Base-by-base conservation (phyloP, 257 asterid species). In the Primulina eburnea region DNA sequence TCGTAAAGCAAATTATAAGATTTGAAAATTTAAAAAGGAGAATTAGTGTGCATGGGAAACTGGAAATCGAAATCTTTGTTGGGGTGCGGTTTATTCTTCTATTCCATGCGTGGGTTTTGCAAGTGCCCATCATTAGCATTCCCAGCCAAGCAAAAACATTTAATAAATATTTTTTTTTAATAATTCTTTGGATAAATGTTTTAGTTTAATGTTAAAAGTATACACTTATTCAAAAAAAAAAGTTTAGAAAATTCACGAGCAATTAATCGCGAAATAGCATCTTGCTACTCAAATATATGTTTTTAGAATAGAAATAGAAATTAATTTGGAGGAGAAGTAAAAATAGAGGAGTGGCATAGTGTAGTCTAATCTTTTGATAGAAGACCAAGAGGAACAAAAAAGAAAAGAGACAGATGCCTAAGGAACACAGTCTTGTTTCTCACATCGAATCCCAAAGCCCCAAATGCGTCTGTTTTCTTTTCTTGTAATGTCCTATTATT, bases 361-460 rank as follows among this genome's bases (percentile, higher is more conserved):
- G 75, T 35, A 73, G 83, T 85, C 93, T 57, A 73, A 63, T 82
- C 85, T 78, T 2, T 43, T 5, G 34, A 20, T 73, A 73, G 82
- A 38, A 63, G 57, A 81, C 65, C 84, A 73, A 73, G 79, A 79
- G 78, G 87, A 76, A 80, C 82, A 77, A 83, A 71, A 71, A 53
- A 11, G 26, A 18, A 58, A 18, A 63, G 56, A 75, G 67, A 34
- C 69, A 59, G 64, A 43, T 20, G 50, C 32, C 50, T 12, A 60
- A 53, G 30, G 4, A 59, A 40, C 57, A 68, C 66, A 67, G 43
- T 60, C 55, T 43, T 63, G 47, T 77, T 73, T 78, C 77, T 61
- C 73, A 71, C 79, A 68, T 76, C 80, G 84, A 64, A 43, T 35
- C 70, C 79, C 74, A 33, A 26, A 73, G 60, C 59, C 75, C 71